These are phyloP conservation scores for Quercus mongolica DNA, from an alignment of 306 rosid species.

Conservation along the genomic window DNA sequence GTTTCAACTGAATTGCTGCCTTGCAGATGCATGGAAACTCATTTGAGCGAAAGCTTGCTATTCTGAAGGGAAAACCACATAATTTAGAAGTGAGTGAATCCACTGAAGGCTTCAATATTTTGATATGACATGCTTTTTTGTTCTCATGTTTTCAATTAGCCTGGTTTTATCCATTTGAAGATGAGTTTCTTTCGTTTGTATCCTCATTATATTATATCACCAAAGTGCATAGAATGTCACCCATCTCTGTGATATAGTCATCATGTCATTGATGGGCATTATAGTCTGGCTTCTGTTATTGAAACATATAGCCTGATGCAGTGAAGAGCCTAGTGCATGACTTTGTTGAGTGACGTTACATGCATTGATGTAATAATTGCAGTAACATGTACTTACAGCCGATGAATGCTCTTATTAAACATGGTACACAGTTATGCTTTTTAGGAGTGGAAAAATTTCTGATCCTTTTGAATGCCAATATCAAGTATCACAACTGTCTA, in stretches of 20 bases:
- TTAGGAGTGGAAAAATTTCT: background rate
- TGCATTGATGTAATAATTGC: background rate
- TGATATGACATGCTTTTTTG: background rate
- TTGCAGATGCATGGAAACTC: constrained; percentile 88
- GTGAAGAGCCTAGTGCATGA: background rate
- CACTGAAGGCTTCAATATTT: background rate
- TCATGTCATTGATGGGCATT: background rate
- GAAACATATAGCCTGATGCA: background rate
- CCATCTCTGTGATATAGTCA: background rate
- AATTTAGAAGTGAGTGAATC: constrained; percentile 56
- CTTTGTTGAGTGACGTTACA: background rate
- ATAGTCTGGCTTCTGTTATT: background rate
- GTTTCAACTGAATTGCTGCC: constrained; percentile 18
- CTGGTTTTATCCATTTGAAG: background rate
- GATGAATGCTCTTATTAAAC: background rate
- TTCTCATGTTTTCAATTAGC: background rate
- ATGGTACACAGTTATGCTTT: background rate
- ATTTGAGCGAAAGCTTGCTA: constrained; percentile 90
- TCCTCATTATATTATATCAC: background rate
- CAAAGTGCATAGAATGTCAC: background rate
- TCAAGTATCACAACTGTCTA: background rate
- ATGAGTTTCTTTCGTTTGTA: background rate
- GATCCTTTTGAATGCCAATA: background rate
- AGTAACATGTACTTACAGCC: background rate
- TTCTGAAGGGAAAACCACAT: constrained; percentile 61